phyloP scores from a whole-genome alignment of 768 basidiomycete species.

The Pisolithus tinctorius region DNA sequence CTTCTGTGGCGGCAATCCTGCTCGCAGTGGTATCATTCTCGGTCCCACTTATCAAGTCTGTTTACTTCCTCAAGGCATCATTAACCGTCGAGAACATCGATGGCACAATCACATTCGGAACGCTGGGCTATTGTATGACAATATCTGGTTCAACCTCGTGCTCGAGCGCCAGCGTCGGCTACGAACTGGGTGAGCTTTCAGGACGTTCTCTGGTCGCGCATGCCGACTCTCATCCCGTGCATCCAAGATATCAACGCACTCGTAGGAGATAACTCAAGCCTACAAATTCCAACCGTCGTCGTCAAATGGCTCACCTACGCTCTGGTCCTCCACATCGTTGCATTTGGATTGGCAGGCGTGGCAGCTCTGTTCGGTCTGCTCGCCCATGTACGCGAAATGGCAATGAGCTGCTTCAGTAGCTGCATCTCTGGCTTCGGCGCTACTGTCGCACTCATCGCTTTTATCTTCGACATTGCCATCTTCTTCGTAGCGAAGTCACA shows the following conservation, averaged over 20 bases:
- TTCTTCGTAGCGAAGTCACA: slow-evolving; percentile 87
- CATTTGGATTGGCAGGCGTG: slow-evolving; percentile 63
- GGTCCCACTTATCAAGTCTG: slow-evolving; percentile 81
- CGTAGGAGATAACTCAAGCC: slow-evolving; percentile 55
- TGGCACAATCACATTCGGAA: slow-evolving; percentile 78
- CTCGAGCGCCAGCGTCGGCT: slow-evolving; percentile 77
- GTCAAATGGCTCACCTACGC: slow-evolving; percentile 96
- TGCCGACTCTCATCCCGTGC: slow-evolving; percentile 6
- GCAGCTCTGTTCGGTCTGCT: slow-evolving; percentile 79
- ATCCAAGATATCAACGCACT: slow-evolving; percentile 71
- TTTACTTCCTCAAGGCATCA: slow-evolving; percentile 82
- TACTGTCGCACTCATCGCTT: slow-evolving; percentile 71
- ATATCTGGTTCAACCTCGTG: slow-evolving; percentile 55
- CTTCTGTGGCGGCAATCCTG: slow-evolving; percentile 68
- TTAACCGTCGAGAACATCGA: slow-evolving; percentile 39
- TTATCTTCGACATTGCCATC: slow-evolving; percentile 87
- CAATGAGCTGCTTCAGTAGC: slow-evolving; percentile 78
- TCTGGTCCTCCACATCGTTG: slow-evolving; percentile 87
- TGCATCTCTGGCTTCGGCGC: slow-evolving; percentile 80
- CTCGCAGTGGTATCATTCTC: slow-evolving; percentile 87
- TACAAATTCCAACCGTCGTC: slow-evolving; percentile 74
- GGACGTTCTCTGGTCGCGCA: background rate
- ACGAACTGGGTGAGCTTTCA: slow-evolving; percentile 68
- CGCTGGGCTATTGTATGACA: slow-evolving; percentile 80
- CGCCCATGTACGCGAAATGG: slow-evolving; percentile 81